phyloP scores from a whole-genome alignment of 2,329 filamentous ascomycete genomes.

The Penicillium glabrum region DNA sequence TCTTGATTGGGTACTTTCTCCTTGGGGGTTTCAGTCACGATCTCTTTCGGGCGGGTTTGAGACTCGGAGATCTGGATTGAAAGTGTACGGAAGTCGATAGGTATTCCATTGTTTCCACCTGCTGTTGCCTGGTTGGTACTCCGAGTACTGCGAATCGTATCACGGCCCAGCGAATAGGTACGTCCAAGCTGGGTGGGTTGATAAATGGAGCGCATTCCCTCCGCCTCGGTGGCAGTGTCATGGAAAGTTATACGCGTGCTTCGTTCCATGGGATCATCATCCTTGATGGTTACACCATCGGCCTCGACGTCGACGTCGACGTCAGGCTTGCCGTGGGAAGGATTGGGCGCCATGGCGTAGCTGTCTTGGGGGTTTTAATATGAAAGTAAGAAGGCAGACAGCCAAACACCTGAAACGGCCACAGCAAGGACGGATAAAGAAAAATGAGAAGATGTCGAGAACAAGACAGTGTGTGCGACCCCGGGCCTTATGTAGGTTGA shows the following conservation, averaged over 20 bases:
- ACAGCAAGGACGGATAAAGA: not conserved
- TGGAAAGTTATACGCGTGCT: constrained; percentile 22
- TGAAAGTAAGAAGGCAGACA: constrained; percentile 4
- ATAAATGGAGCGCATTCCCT: constrained; percentile 19
- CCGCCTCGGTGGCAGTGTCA: constrained; percentile 7
- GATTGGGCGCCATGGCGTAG: constrained; percentile 11
- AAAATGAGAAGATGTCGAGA: not conserved
- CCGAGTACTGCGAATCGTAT: constrained; percentile 18
- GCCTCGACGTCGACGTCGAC: constrained; percentile 14
- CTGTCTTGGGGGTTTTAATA: constrained; percentile 1
- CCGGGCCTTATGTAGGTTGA: constrained; percentile 9
- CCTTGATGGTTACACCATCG: not conserved
- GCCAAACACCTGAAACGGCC: constrained; percentile 8
- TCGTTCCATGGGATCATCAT: constrained; percentile 16
- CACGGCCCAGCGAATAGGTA: constrained; percentile 21
- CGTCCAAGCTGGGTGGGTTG: constrained; percentile 16
- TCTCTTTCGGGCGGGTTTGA: constrained; percentile 31
- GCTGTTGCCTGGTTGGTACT: constrained; percentile 8
- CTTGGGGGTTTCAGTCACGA: constrained; percentile 8
- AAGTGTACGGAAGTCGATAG: constrained; percentile 40
- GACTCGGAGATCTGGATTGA: constrained; percentile 42
- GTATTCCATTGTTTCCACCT: constrained; percentile 24
- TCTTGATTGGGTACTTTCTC: constrained; percentile 28
- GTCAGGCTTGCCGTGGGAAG: constrained; percentile 6
- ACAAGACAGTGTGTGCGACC: not conserved